Percentiles rank a stretch among this genome's conserved stretches.
Evolutionary conservation across 1,284 basidiomycete species (phyloP).

Genomic region (Peniophora sp.): DNA sequence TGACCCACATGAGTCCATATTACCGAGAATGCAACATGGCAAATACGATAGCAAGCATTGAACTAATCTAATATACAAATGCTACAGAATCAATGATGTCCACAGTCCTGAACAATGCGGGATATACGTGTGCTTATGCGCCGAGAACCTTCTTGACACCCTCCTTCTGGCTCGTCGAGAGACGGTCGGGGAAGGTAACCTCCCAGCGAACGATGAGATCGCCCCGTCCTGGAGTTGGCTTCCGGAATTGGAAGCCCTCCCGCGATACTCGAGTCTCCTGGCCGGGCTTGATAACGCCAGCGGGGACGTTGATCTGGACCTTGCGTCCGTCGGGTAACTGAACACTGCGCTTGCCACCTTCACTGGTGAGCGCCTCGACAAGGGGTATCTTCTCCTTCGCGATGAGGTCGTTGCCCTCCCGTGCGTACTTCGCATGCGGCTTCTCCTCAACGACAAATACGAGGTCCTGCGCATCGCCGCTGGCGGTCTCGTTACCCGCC

Average conservation of each 20-base stretch:
- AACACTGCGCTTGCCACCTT: conserved; percentile 43
- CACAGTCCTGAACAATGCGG: background rate
- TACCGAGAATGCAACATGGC: too few species aligned
- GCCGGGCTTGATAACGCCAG: conserved; percentile 72
- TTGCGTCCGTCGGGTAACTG: conserved; percentile 75
- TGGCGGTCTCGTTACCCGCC: conserved; percentile 79
- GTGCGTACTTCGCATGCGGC: conserved; percentile 66
- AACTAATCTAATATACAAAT: background rate
- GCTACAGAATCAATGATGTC: background rate
- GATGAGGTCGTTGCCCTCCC: conserved; percentile 78
- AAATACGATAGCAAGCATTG: too few species aligned
- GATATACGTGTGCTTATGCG: background rate
- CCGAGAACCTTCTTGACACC: conserved; percentile 64
- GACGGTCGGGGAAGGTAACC: conserved; percentile 72
- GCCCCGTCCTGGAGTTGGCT: conserved; percentile 69
- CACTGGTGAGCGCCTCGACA: conserved; percentile 74
- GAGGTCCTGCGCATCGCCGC: conserved; percentile 74
- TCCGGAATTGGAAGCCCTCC: conserved; percentile 90
- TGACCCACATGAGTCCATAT: too few species aligned
- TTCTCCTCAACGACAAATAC: conserved; percentile 92
- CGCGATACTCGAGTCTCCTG: conserved; percentile 62
- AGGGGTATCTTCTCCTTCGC: conserved; percentile 62
- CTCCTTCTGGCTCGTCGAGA: conserved; percentile 74
- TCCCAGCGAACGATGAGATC: conserved; percentile 83
- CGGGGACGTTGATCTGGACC: conserved; percentile 61